phyloP scores from a whole-genome alignment of 208 protist genomes.

The Trypanosoma cruzi region DNA sequence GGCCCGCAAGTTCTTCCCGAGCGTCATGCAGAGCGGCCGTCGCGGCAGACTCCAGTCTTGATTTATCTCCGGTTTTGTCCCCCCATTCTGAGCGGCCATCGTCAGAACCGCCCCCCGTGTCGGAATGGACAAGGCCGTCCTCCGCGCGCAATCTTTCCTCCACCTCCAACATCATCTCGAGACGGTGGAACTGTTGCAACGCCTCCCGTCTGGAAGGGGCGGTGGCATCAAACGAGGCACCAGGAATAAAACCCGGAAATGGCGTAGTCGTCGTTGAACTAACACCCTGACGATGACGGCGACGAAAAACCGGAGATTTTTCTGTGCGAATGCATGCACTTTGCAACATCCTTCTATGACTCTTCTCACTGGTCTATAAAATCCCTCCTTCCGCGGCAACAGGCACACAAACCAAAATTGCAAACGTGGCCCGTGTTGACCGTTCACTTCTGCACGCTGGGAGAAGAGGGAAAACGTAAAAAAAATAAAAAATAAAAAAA shows the following conservation, averaged over 20 bases:
- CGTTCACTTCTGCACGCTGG: background rate
- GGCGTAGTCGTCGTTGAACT: background rate
- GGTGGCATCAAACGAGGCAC: conserved; percentile 6
- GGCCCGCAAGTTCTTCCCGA: conserved; percentile 17
- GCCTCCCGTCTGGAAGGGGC: conserved; percentile 23
- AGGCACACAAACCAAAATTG: background rate
- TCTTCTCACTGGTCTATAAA: background rate
- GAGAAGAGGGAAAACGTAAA: background rate
- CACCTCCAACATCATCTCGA: conserved; percentile 34
- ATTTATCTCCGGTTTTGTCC: background rate
- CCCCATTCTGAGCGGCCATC: background rate
- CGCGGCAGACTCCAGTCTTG: background rate
- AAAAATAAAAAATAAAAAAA: background rate
- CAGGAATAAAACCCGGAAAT: conserved; percentile 9
- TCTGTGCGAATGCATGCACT: conserved; percentile 24
- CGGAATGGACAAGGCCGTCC: conserved; percentile 30
- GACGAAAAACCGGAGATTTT: background rate
- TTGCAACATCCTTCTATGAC: conserved; percentile 7
- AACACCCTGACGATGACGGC: background rate
- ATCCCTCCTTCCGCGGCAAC: background rate
- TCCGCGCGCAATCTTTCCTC: conserved; percentile 13
- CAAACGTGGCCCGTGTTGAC: background rate
- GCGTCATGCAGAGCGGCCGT: conserved; percentile 10
- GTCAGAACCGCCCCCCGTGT: conserved; percentile 1
- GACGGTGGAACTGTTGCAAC: conserved; percentile 27